Conservation (phyloP, 257 asterid species). For the Prunella vulgaris region DNA sequence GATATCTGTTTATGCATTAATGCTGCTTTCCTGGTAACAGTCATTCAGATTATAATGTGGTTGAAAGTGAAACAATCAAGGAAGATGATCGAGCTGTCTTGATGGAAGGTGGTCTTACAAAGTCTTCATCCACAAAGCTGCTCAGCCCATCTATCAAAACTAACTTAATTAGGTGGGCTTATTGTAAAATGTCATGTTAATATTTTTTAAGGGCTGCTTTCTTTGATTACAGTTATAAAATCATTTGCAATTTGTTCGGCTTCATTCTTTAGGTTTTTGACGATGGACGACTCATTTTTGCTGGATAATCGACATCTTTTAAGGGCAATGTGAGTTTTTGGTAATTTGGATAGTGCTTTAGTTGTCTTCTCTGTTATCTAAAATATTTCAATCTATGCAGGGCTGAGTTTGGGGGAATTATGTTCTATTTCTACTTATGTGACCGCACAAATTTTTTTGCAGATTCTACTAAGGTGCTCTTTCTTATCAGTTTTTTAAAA, state of each 20-base stretch:
- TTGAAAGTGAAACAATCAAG: slow-evolving; percentile 48
- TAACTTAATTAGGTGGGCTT: slow-evolving; percentile 56
- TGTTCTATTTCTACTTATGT: slow-evolving; percentile 71
- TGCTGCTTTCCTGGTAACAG: slow-evolving; percentile 39
- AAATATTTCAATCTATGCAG: slow-evolving; percentile 37
- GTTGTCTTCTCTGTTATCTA: slow-evolving; percentile 14
- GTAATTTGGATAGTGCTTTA: slow-evolving; percentile 1
- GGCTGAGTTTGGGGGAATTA: slow-evolving; percentile 81
- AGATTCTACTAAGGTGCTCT: slow-evolving; percentile 72
- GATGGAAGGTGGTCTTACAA: slow-evolving; percentile 79
- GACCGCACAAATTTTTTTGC: slow-evolving; percentile 76
- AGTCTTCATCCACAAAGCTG: slow-evolving; percentile 52
- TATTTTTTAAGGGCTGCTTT: slow-evolving; percentile 12
- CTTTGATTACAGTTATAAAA: slow-evolving; percentile 6
- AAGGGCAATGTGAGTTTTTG: slow-evolving; percentile 41
- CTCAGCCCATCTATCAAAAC: slow-evolving; percentile 47
- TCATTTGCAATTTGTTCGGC: slow-evolving; percentile 13
- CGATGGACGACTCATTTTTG: slow-evolving; percentile 41
- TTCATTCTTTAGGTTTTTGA: slow-evolving; percentile 33
- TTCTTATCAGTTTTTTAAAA: slow-evolving; percentile 19
- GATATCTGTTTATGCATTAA: slow-evolving; percentile 17
- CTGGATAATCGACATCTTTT: slow-evolving; percentile 41
- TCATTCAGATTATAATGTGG: slow-evolving; percentile 77
- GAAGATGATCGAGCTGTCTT: slow-evolving; percentile 72
- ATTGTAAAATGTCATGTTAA: slow-evolving; percentile 2